Conservation (phyloP, 2,329 filamentous ascomycete genomes). For the Elsinoe perseae region DNA sequence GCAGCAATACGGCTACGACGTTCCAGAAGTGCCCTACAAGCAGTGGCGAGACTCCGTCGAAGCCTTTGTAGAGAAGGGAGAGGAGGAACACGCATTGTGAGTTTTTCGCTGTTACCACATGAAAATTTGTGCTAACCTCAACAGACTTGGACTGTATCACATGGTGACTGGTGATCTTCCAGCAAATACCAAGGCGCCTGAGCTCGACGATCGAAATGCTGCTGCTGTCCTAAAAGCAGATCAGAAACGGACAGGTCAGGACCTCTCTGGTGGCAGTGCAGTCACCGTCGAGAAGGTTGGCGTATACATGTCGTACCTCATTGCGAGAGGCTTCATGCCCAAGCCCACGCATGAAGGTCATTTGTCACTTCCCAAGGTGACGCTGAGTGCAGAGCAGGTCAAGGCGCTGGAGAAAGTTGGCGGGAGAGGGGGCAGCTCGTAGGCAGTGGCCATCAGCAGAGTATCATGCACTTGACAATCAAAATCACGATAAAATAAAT, state of each 20-base stretch:
- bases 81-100: slow-evolving; percentile 61
- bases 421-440: slow-evolving; percentile 38
- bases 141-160: slow-evolving; percentile 61
- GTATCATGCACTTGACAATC: background rate
- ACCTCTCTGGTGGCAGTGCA: slow-evolving; percentile 49
- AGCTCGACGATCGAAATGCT: slow-evolving; percentile 67
- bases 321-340: slow-evolving; percentile 55
- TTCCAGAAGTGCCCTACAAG: slow-evolving; percentile 58
- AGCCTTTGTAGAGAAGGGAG: slow-evolving; percentile 57
- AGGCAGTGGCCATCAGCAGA: background rate
- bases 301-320: slow-evolving; percentile 56
- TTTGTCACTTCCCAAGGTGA: slow-evolving; percentile 38
- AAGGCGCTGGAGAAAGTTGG: slow-evolving; percentile 46
- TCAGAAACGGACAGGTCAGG: slow-evolving; percentile 50
- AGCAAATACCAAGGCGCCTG: slow-evolving; percentile 60
- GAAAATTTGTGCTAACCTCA: background rate
- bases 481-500: background rate
- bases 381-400: slow-evolving; percentile 41
- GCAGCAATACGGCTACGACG: slow-evolving; percentile 63
- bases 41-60: slow-evolving; percentile 62
- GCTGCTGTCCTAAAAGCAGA: slow-evolving; percentile 57
- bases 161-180: slow-evolving; percentile 66
- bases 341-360: slow-evolving; percentile 30
- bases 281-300: slow-evolving; percentile 56
- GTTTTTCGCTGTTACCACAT: slow-evolving; percentile 19